These are phyloP conservation scores for Intubia oerlemansii DNA, from an alignment of 2,329 filamentous ascomycete genomes.

Conservation along the genomic window DNA sequence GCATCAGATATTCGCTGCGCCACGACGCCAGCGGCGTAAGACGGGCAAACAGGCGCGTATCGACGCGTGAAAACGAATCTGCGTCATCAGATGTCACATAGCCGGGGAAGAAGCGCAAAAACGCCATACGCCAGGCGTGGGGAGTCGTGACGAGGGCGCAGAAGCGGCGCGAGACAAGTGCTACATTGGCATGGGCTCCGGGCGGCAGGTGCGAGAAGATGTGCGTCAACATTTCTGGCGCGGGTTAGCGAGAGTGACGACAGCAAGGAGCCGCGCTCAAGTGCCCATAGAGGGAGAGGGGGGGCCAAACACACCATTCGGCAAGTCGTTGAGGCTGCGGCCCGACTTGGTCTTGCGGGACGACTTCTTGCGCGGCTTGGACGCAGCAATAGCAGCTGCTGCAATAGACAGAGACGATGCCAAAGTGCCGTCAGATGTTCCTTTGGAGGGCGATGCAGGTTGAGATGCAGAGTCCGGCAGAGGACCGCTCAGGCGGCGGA, in stretches of 20 bases:
- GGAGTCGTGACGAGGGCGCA: conserved; percentile 73
- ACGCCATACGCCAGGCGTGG: conserved; percentile 85
- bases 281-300: conserved; percentile 5
- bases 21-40: conserved; percentile 74
- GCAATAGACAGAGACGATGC: conserved; percentile 11
- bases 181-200: conserved; percentile 59
- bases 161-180: conserved; percentile 73
- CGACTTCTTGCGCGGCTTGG: no score
- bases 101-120: conserved; percentile 75
- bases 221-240: conserved; percentile 72
- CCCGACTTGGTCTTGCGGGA: no score
- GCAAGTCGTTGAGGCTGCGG: conserved; percentile 40
- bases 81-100: conserved; percentile 27
- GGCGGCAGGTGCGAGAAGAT: conserved; percentile 79
- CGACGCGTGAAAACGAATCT: no score
- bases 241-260: no score
- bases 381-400: no score
- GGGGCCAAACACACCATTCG: conserved; percentile 46
- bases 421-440: no score
- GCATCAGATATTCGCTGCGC: conserved; percentile 85
- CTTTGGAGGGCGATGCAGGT: not conserved
- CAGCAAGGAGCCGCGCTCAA: not conserved
- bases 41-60: no score
- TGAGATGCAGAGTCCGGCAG: not conserved
- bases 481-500: conserved; percentile 28